Evolutionary conservation across 768 basidiomycete species (phyloP).

Genomic region (Suillus plorans): DNA sequence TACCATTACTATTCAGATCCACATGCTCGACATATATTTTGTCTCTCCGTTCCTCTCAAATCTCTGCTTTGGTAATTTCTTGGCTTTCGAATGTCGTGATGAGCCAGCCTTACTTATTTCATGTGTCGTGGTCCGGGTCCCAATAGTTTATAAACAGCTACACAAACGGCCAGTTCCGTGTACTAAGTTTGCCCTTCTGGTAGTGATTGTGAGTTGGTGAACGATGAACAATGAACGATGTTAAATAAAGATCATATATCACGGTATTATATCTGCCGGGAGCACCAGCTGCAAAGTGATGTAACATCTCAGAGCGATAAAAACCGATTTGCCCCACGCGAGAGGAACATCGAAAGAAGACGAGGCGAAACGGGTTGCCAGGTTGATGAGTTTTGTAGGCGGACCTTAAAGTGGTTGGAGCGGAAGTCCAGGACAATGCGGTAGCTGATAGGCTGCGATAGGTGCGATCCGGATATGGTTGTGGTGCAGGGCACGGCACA

Average conservation of each 20-base stretch:
- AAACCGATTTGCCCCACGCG: too few relatives aligned
- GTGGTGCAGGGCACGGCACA: background rate
- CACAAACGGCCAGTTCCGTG: background rate
- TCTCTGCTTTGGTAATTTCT: too few relatives aligned
- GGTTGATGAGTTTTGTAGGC: background rate
- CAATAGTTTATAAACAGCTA: background rate
- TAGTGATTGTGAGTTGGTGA: background rate
- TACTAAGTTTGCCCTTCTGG: background rate
- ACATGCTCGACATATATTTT: too few relatives aligned
- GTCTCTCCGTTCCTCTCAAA: too few relatives aligned
- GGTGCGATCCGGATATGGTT: background rate
- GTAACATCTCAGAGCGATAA: background rate
- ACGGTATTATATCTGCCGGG: background rate
- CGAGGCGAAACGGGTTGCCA: too few relatives aligned
- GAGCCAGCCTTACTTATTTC: too few relatives aligned
- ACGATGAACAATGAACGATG: too few relatives aligned
- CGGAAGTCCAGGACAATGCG: background rate
- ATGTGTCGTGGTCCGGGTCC: background rate
- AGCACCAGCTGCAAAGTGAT: background rate
- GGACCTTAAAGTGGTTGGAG: background rate
- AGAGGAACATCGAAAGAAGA: background rate
- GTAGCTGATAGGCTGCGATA: background rate
- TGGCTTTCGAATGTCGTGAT: too few relatives aligned
- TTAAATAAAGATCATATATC: too few relatives aligned
- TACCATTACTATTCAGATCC: too few relatives aligned